Conservation (phyloP, 2,329 filamentous ascomycete species). For the Pyrenochaeta sp. region DNA sequence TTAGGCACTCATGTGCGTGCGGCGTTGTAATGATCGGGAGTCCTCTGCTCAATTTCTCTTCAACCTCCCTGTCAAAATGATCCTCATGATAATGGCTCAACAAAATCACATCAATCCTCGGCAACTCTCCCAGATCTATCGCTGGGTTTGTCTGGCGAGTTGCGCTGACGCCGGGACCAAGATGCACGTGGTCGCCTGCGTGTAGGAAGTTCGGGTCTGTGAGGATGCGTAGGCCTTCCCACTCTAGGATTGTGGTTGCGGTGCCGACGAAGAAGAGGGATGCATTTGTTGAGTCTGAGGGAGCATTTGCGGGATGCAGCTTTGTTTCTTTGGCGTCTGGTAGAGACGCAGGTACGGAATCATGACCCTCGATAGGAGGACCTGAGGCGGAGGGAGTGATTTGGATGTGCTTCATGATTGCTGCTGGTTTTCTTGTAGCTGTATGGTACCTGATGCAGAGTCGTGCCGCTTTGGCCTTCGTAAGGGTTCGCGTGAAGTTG, state of each 20-base stretch:
- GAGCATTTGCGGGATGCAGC: conserved; percentile 51
- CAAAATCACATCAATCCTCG: conserved; percentile 66
- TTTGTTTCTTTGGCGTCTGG: conserved; percentile 57
- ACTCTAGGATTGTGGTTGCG: conserved; percentile 65
- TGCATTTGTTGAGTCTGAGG: conserved; percentile 50
- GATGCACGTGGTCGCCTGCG: conserved; percentile 70
- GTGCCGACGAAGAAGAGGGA: conserved; percentile 65
- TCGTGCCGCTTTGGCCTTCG: conserved; percentile 3
- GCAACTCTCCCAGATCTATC: conserved; percentile 66
- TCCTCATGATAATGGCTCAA: conserved; percentile 72
- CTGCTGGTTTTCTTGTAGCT: neutral
- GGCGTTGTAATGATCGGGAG: conserved; percentile 71
- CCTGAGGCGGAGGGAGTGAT: conserved; percentile 50
- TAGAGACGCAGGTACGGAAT: conserved; percentile 44
- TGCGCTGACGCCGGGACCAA: conserved; percentile 69
- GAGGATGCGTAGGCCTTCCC: conserved; percentile 62
- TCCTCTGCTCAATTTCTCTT: conserved; percentile 59
- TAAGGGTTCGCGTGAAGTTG: conserved; percentile 2
- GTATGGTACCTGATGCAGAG: neutral
- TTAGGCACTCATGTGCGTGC: conserved; percentile 65
- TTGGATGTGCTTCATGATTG: conserved; percentile 51
- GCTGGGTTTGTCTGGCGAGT: conserved; percentile 66
- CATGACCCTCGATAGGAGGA: conserved; percentile 52
- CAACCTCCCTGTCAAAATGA: conserved; percentile 64
- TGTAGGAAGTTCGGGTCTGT: conserved; percentile 67